These are phyloP conservation scores for Skeletonema potamos DNA, from an alignment of 108 stramenopile species.

Conservation along the genomic window DNA sequence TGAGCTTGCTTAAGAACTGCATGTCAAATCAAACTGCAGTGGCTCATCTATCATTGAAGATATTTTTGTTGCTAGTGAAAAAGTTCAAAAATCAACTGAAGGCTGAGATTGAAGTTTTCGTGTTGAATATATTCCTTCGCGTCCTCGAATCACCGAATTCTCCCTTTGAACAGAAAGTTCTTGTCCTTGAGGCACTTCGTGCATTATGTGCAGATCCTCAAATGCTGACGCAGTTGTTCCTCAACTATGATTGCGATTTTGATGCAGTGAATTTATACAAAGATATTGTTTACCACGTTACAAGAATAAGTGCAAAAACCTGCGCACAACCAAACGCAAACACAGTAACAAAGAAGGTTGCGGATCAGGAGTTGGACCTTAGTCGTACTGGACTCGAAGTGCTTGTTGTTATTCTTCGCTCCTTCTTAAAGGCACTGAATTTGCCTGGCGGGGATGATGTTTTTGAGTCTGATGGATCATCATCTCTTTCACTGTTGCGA, in stretches of 20 bases:
- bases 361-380: constrained; percentile 70
- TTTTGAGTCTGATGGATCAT: constrained; percentile 60
- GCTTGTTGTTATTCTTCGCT: constrained; percentile 69
- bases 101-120: constrained; percentile 96
- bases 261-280: constrained; percentile 91
- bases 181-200: constrained; percentile 93
- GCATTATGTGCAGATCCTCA: constrained; percentile 87
- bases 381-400: constrained; percentile 78
- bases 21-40: constrained; percentile 91
- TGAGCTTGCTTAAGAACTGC: constrained; percentile 94
- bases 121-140: constrained; percentile 94
- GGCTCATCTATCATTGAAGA: constrained; percentile 91
- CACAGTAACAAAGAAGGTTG: constrained; percentile 50
- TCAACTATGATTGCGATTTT: constrained; percentile 99
- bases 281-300: constrained; percentile 90
- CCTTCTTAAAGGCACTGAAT: constrained; percentile 68
- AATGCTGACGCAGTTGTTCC: constrained; percentile 92
- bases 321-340: constrained; percentile 21
- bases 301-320: constrained; percentile 64
- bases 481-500: constrained; percentile 41
- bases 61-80: constrained; percentile 90
- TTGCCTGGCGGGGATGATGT: constrained; percentile 59
- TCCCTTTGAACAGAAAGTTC: constrained; percentile 91
- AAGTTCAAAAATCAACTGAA: constrained; percentile 94
- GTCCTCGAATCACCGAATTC: constrained; percentile 95